Base-by-base conservation (phyloP, 2,329 filamentous ascomycete genomes). In the Hymenoscyphus fructigenus region DNA sequence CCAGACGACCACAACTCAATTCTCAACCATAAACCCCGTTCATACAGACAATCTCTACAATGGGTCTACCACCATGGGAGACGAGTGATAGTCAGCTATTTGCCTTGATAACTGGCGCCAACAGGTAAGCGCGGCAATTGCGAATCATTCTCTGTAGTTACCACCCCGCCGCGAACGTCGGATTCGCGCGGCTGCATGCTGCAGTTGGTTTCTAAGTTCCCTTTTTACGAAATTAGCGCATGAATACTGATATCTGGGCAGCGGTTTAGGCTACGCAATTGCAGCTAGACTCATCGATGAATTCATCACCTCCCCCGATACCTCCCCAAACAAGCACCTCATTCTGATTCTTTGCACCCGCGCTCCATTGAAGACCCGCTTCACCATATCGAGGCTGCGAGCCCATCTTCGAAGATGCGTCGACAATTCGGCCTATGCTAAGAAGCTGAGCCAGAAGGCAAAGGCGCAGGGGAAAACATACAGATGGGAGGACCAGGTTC, bases 211-310 rank as follows among this genome's bases (percentile, higher is more conserved):
- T 44, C 41, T n/a, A 9, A 17, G 15, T 53, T 14, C 47, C 17
- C 41, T 26, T 53, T 26, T 53, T 26, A 23, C 47, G 14, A 10
- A 20, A 14, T 32, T 57, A 26, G 34, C 32, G 32, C 57, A 60
- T 50, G n/a, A n/a, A 57, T 64, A 69, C 75, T 80, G 67, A 80
- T 72, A 36, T n/a, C 20, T 32, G 26, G 44, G 5, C 77, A 97
- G 94, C 76, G 94, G 94, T 66, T 87, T 97, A 56, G 94, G 94
- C 56, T 90, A 94, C 72, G 89, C 90, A 63, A 93, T 91, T 70
- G 91, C 91, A 76, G 87, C 91, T 74, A 91, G 92, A 66, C 83
- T 97, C 64, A 94, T 96, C 71, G 92, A 97, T 80, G 91, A 96
- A 73, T 97, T 97, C 81, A 86, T 96, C 66, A 80, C 82, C 65